Base-by-base conservation (phyloP, 371 early-diverging fungal genomes). In the Mucor velutinosus region DNA sequence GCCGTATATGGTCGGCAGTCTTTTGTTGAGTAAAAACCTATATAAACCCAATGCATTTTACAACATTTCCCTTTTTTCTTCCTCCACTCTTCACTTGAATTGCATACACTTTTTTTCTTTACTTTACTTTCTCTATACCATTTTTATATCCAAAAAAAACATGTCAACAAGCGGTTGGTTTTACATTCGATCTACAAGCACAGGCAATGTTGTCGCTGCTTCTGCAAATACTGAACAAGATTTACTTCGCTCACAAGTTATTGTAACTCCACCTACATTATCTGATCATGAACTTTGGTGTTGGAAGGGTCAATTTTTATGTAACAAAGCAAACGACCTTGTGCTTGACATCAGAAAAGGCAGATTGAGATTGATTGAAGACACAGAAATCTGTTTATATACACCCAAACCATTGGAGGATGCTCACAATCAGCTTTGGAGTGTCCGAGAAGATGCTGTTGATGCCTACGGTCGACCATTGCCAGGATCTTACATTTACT, bases 341-440 rank as follows among this genome's bases (percentile, higher is more conserved):
- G 83, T 83, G 11, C 62, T 83, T 17, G 81, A 80, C 59, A 80
- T 83, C 62, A 79, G 83, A 19, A 83, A 83, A 77, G 83, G 83
- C 51, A 74, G 79, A 10, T 71, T 83, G 35, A 71, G 81, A 57
- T 60, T 83, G 56, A 77, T 83, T 64, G 83, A 83, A 70, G 83
- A 83, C 47, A 83, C 83, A 4, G 81, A 83, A 43, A 77, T 83
- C 21, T 83, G 83, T 57, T 64, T 83, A n/a, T 80, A 74, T 45
- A 45, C 71, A 23, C 63, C 72, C 55, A 83, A 80, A 57, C 71
- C 73, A 12, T 27, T 62, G 12, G 79, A 75, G 37, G 78, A 79
- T 65, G 77, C 79, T 10, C 69, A 66, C 62, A 79, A 76, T 47
- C 83, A 83, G 67, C 66, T 75, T 29, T 83, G 83, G 83, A 67